These are phyloP conservation scores for Coniochaeta ligniaria DNA, from an alignment of 2,329 filamentous ascomycete genomes.

Conservation along the genomic window DNA sequence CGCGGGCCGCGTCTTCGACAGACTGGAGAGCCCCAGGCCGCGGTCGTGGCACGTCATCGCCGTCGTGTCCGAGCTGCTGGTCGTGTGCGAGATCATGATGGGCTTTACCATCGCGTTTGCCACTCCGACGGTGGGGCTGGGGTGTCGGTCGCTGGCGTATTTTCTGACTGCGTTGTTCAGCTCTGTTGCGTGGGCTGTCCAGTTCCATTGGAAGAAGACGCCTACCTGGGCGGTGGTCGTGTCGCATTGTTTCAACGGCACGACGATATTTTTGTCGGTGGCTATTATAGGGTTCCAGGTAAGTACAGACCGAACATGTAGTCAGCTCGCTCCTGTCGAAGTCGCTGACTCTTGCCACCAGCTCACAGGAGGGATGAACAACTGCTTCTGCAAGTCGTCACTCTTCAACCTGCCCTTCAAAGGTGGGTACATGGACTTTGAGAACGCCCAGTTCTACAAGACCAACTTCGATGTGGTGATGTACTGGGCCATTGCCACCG, in stretches of 20 bases:
- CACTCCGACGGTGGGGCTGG: conserved; percentile 37
- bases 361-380: conserved; percentile 31
- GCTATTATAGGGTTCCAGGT: conserved; percentile 1
- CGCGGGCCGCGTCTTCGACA: background rate
- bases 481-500: conserved; percentile 10
- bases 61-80: conserved; percentile 3
- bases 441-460: conserved; percentile 18
- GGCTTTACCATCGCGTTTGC: conserved; percentile 7
- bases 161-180: conserved; percentile 28
- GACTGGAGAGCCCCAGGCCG: background rate
- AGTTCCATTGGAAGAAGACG: conserved; percentile 11
- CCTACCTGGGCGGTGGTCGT: background rate
- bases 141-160: conserved; percentile 33
- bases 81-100: conserved; percentile 8
- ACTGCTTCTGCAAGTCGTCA: conserved; percentile 31
- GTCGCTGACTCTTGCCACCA: conserved; percentile 13
- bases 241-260: background rate
- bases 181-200: conserved; percentile 24
- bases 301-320: background rate
- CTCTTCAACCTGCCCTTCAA: conserved; percentile 4
- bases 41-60: conserved; percentile 4
- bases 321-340: too few relatives aligned
- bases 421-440: conserved; percentile 34
- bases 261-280: background rate
- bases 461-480: conserved; percentile 12